Evolutionary conservation across 169 alveolate species (phyloP).

Genomic region (Fabrea salina): DNA sequence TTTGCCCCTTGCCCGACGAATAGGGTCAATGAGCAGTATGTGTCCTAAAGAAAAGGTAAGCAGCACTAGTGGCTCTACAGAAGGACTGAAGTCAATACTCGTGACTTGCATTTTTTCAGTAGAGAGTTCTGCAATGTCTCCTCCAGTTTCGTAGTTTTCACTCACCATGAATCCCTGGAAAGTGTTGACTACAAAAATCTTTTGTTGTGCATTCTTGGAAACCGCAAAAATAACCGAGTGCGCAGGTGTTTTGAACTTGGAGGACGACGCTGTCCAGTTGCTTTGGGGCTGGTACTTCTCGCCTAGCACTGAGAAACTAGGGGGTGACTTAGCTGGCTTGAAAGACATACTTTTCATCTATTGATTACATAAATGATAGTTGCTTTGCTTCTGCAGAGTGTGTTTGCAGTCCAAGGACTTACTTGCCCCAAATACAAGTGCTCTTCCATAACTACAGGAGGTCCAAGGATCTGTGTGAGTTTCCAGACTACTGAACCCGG

Average conservation of each 20-base stretch:
- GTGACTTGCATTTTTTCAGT: conserved; percentile 30
- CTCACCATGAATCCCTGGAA: background rate
- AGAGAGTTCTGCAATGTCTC: background rate
- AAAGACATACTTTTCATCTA: too few relatives aligned
- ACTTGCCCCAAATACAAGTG: too few relatives aligned
- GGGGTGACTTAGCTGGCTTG: background rate
- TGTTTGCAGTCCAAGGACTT: too few relatives aligned
- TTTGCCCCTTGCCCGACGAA: background rate
- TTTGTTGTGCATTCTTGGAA: background rate
- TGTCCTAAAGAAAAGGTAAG: conserved; percentile 3
- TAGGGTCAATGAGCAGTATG: conserved; percentile 25
- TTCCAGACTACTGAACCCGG: too few relatives aligned
- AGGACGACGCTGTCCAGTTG: background rate
- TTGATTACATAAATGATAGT: too few relatives aligned
- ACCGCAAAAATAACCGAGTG: background rate
- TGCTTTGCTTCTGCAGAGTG: too few relatives aligned
- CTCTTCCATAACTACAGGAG: too few relatives aligned
- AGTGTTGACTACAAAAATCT: background rate
- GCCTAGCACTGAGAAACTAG: background rate
- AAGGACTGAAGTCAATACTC: background rate
- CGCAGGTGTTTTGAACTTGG: background rate
- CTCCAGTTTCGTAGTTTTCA: background rate
- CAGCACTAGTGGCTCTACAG: background rate
- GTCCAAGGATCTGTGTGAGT: too few relatives aligned
- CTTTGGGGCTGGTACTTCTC: background rate